Base-by-base conservation (phyloP, 148 eudicot genomes). In the Oxyria digyna region DNA sequence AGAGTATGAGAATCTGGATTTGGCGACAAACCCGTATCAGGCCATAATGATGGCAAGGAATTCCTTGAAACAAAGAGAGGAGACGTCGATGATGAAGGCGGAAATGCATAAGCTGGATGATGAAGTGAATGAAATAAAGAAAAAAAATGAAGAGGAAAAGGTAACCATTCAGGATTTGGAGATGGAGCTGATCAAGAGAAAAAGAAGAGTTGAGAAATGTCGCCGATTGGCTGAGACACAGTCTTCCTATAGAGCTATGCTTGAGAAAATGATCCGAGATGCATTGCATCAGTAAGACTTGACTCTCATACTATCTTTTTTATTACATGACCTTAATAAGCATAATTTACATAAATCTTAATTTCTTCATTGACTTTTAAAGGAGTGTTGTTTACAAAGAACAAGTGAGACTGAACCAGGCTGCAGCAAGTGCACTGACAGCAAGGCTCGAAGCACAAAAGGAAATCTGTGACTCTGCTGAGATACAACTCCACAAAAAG, bases 391-490 rank as follows among this genome's bases (percentile, higher is more conserved):
- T 91, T 40, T 91, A 94, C 72, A 94, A 88, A 70, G 91, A 94
- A 69, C 96, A 94, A 71, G 82, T 84, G 71, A 85, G 99, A 77
- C 64, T 85, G 67, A 94, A 88, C 74, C 97, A 88, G 69, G 96
- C 99, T 71, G 97, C 99, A 57, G 71, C 84, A 11, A 81, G 76
- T 74, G 85, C 99, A 41, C 87, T 90, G 1, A 78, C 84, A 84
- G 98, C 98, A 18, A 87, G 92, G 77, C 97, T 94, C 6, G 97
- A 94, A 84, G 99, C 99, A 38, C 99, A 94, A 71, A 90, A 81
- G 68, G 93, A 90, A 24, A 80, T 94, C 24, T 90, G 91, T 73
- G 89, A 85, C 67, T 85, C 96, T 0, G 83, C 96, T n/a, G 97
- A 90, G 83, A 87, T 81, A 78, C 91, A 94, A n/a, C 96, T 90